Percentiles rank a stretch among this genome's conserved stretches.
Evolutionary conservation across 495 filamentous ascomycete species (phyloP).

Genomic region (Elaphomyces granulatus): DNA sequence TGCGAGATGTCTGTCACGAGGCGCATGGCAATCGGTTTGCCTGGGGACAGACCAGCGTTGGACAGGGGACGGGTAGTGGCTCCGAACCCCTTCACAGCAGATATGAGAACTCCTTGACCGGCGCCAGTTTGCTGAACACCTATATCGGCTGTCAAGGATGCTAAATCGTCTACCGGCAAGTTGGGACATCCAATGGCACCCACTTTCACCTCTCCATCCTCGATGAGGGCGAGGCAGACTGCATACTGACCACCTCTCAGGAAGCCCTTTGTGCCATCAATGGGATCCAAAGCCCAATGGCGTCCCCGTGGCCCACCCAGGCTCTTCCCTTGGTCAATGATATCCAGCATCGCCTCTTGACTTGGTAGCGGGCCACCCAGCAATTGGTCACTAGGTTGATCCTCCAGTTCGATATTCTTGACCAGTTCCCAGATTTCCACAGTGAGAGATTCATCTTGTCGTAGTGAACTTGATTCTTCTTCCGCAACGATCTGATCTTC

Average conservation of each 20-base stretch:
- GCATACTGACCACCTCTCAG: conserved; percentile 96
- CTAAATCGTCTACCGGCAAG: conserved; percentile 67
- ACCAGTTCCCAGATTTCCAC: conserved; percentile 75
- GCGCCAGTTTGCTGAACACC: conserved; percentile 51
- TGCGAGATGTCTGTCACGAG: conserved; percentile 53
- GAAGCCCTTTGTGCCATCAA: conserved; percentile 96
- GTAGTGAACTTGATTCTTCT: conserved; percentile 72
- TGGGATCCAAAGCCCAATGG: conserved; percentile 94
- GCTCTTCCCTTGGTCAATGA: conserved; percentile 74
- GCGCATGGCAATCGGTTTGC: conserved; percentile 62
- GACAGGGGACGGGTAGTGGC: conserved; percentile 60
- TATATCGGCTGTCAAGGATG: conserved; percentile 47
- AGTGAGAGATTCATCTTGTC: conserved; percentile 48
- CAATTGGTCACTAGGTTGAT: conserved; percentile 45
- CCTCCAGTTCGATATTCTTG: conserved; percentile 52
- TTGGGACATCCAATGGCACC: conserved; percentile 93
- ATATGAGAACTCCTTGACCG: conserved; percentile 69
- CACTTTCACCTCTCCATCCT: conserved; percentile 88
- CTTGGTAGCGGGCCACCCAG: conserved; percentile 60
- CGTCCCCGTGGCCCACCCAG: conserved; percentile 64
- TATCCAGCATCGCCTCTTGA: conserved; percentile 63
- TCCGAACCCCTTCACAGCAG: conserved; percentile 60
- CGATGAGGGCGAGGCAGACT: conserved; percentile 80
- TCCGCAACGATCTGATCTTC: conserved; percentile 85
- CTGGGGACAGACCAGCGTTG: conserved; percentile 40